A percentile compares a stretch with the other conserved stretches of the same genome.
Evolutionary conservation across 2,329 filamentous ascomycete genomes (phyloP).

Genomic region (Zasmidium citrigriseum): DNA sequence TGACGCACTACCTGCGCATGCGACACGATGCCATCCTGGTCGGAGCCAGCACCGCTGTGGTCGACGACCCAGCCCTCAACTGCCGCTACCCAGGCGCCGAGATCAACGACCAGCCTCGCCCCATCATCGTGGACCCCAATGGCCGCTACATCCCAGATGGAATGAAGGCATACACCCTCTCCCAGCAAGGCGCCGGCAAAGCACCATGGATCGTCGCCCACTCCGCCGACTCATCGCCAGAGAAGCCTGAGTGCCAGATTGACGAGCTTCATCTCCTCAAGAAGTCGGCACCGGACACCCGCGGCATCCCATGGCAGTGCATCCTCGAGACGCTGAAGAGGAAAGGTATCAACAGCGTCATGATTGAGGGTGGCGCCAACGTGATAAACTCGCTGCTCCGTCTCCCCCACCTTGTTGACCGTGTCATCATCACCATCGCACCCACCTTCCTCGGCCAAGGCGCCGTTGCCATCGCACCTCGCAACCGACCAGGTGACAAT

Average conservation of each 20-base stretch:
- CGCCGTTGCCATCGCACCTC: conserved; percentile 76
- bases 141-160: conserved; percentile 69
- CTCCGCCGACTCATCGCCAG: too few relatives aligned
- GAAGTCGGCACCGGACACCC: not conserved
- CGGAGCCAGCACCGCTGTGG: conserved; percentile 78
- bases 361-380: conserved; percentile 85
- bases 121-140: conserved; percentile 77
- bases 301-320: conserved; percentile 57
- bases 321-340: conserved; percentile 60
- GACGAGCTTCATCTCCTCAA: too few relatives aligned
- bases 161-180: conserved; percentile 65
- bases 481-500: conserved; percentile 54
- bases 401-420: conserved; percentile 64
- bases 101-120: conserved; percentile 68
- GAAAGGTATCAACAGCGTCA: conserved; percentile 72
- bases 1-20: conserved; percentile 89
- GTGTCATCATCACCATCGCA: conserved; percentile 84
- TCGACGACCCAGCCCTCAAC: conserved; percentile 84
- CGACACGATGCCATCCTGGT: conserved; percentile 82
- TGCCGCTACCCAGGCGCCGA: conserved; percentile 65
- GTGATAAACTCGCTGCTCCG: conserved; percentile 80
- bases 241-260: not conserved
- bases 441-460: conserved; percentile 86
- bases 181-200: conserved; percentile 64
- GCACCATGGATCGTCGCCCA: conserved; percentile 59